Conservation (phyloP, 2,329 filamentous ascomycete species). For the Grosmannia serpens region DNA sequence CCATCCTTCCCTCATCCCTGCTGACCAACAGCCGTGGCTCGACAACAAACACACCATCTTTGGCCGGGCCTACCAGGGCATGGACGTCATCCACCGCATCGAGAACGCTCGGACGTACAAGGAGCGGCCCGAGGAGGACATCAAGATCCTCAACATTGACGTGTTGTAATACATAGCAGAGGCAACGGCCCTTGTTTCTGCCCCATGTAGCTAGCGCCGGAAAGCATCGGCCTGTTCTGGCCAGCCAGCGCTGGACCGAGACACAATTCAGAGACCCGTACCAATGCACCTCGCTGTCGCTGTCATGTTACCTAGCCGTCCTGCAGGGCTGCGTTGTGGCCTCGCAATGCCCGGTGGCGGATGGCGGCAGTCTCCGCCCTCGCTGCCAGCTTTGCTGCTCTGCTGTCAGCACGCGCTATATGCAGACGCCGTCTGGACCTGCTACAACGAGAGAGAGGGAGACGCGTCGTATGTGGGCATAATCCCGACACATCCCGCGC, state of each 20-base stretch:
- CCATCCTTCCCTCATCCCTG: not conserved
- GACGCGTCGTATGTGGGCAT: not conserved
- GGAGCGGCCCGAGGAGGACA: conserved; percentile 93
- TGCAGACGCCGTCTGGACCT: conserved; percentile 1
- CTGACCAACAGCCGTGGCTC: conserved; percentile 77
- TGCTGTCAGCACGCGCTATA: not conserved
- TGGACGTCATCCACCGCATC: conserved; percentile 93
- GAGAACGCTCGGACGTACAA: conserved; percentile 78
- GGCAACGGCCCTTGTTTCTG: too few species aligned
- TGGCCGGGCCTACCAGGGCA: conserved; percentile 74
- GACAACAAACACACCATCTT: conserved; percentile 97
- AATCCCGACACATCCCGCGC: conserved; percentile 4
- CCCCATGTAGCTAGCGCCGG: not conserved
- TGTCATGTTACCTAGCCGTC: not conserved
- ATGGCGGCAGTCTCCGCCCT: not conserved
- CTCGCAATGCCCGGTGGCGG: not conserved
- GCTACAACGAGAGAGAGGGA: not conserved
- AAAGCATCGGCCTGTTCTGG: not conserved
- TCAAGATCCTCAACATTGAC: conserved; percentile 90
- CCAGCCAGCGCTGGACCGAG: not conserved
- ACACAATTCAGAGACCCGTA: not conserved
- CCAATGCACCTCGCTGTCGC: too few species aligned
- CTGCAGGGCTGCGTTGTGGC: not conserved
- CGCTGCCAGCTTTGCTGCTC: not conserved
- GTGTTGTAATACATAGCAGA: conserved; percentile 38